These are phyloP conservation scores for Leishmania turanica DNA, from an alignment of 208 protist genomes.

Conservation along the genomic window DNA sequence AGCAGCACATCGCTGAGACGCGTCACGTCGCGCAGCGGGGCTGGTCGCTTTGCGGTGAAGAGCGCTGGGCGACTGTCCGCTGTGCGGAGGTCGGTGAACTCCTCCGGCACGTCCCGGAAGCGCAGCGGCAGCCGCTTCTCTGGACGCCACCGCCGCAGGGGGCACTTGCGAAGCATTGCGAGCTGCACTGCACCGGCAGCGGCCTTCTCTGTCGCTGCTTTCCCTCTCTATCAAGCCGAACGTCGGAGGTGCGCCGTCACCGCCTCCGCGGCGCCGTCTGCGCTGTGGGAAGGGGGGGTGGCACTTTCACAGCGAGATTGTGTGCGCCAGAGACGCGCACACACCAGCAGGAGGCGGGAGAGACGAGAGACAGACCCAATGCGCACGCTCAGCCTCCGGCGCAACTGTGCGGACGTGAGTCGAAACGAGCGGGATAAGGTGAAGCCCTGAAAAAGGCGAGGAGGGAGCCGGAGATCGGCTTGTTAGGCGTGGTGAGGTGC, in stretches of 20 bases:
- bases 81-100: constrained; percentile 80
- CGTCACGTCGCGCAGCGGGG: constrained; percentile 61
- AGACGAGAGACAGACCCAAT: background rate
- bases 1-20: constrained; percentile 65
- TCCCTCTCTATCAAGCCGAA: background rate
- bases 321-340: background rate
- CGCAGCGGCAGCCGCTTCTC: constrained; percentile 74
- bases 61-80: constrained; percentile 71
- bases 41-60: constrained; percentile 76
- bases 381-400: background rate
- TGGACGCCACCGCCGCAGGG: constrained; percentile 50
- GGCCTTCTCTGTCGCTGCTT: too few species aligned
- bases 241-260: background rate
- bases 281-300: background rate
- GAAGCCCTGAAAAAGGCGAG: background rate
- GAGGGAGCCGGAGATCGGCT: background rate
- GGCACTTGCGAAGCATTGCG: constrained; percentile 21
- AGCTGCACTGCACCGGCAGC: background rate
- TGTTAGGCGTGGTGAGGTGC: background rate
- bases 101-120: constrained; percentile 78
- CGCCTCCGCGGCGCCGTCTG: background rate
- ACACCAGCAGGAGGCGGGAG: background rate
- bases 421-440: background rate
- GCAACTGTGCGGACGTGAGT: background rate
- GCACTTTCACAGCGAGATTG: background rate